Evolutionary conservation across 345 rosid species (phyloP).

Genomic region (Citrus trifoliata): DNA sequence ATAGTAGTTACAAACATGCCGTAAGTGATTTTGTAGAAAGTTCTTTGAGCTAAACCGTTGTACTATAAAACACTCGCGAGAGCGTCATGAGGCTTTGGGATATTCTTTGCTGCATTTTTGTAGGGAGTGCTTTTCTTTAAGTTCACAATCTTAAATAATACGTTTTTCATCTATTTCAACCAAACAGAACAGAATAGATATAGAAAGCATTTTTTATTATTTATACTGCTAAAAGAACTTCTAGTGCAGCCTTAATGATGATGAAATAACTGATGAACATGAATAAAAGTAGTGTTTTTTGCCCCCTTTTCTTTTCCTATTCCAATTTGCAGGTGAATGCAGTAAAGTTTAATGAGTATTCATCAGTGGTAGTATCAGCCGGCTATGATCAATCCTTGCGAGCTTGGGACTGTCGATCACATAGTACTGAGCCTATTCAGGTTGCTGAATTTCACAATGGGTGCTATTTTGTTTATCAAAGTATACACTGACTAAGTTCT

Average conservation of each 20-base stretch:
- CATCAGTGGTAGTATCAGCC: conserved; percentile 86
- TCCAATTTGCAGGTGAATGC: conserved; percentile 67
- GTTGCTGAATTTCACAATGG: conserved; percentile 22
- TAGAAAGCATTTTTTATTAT: background rate
- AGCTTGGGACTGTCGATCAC: conserved; percentile 97
- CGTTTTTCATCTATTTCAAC: background rate
- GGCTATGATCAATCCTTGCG: conserved; percentile 93
- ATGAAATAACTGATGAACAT: background rate
- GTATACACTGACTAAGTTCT: conserved; percentile 1
- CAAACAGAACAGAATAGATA: background rate
- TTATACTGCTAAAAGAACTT: background rate
- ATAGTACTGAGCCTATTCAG: conserved; percentile 93
- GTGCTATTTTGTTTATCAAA: background rate
- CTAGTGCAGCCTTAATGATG: background rate
- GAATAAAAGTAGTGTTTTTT: background rate
- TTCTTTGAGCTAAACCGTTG: background rate
- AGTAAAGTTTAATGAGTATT: conserved; percentile 78
- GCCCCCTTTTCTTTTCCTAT: background rate
- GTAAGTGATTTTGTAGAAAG: background rate
- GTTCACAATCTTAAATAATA: background rate
- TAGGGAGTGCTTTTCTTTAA: background rate
- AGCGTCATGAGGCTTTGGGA: background rate
- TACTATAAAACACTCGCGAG: background rate
- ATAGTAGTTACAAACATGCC: background rate
- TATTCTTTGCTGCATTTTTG: background rate